Evolutionary conservation across 1,139 yeast genomes (phyloP).

Genomic region (Starmera stellimalicola): DNA sequence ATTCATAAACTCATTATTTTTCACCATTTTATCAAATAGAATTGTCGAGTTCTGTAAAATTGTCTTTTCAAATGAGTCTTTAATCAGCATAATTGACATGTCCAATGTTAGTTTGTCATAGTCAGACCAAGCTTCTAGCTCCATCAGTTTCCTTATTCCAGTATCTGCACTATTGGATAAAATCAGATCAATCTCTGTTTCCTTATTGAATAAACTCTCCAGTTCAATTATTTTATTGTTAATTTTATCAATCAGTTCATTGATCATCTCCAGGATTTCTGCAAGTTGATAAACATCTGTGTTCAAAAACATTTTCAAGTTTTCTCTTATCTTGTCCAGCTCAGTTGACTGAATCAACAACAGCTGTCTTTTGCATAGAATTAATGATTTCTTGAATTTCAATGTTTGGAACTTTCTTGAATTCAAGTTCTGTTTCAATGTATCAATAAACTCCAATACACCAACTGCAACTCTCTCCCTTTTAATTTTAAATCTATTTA

Average conservation of each 20-base stretch:
- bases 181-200: constrained; percentile 43
- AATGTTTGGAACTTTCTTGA: constrained; percentile 36
- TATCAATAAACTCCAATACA: constrained; percentile 32
- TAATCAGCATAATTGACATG: constrained; percentile 31
- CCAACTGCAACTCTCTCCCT: constrained; percentile 29
- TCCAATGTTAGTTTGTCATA: constrained; percentile 34
- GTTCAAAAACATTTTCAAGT: constrained; percentile 9
- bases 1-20: constrained; percentile 14
- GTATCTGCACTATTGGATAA: constrained; percentile 32
- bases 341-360: constrained; percentile 35
- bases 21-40: constrained; percentile 29
- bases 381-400: constrained; percentile 30
- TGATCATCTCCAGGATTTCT: constrained; percentile 6
- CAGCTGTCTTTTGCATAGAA: constrained; percentile 49
- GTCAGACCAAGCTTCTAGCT: constrained; percentile 47
- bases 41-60: constrained; percentile 47
- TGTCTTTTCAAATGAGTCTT: constrained; percentile 41
- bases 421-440: constrained; percentile 29
- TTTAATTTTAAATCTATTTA: constrained; percentile 24
- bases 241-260: constrained; percentile 17
- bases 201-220: constrained; percentile 39
- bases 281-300: constrained; percentile 7
- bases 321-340: constrained; percentile 22
- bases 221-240: constrained; percentile 35
- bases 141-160: constrained; percentile 35